Conservation (phyloP, 768 basidiomycete genomes). For the Lentinula aciculospora region DNA sequence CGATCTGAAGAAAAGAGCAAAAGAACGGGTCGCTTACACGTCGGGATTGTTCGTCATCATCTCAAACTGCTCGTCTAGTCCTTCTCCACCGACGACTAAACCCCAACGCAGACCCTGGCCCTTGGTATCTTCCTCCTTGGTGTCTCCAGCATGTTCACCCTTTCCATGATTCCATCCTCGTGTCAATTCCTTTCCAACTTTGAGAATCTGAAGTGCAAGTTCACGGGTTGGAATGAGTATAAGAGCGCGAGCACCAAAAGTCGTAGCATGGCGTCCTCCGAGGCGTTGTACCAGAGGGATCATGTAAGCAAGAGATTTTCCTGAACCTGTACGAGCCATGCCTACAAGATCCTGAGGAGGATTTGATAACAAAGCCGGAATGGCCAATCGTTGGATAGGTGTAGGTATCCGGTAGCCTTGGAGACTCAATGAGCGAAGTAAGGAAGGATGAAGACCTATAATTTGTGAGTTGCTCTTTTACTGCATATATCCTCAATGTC, state of each 20-base stretch:
- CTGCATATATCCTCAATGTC: not conserved
- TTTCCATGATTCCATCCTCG: constrained; percentile 67
- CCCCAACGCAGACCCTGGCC: constrained; percentile 80
- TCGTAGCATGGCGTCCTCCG: constrained; percentile 69
- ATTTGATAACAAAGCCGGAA: constrained; percentile 76
- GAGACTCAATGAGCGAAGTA: constrained; percentile 82
- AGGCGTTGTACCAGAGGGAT: constrained; percentile 87
- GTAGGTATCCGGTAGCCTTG: constrained; percentile 94
- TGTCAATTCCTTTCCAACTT: constrained; percentile 92
- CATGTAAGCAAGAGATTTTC: constrained; percentile 96
- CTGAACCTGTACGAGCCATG: constrained; percentile 98
- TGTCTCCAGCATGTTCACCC: constrained; percentile 71
- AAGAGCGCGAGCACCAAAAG: constrained; percentile 81
- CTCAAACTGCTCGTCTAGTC: constrained; percentile 93
- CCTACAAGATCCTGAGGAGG: constrained; percentile 93
- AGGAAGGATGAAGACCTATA: constrained; percentile 73
- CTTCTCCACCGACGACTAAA: constrained; percentile 92
- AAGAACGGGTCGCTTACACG: constrained; percentile 55
- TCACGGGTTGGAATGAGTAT: constrained; percentile 92
- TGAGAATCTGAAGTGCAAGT: constrained; percentile 88
- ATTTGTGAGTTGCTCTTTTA: not conserved
- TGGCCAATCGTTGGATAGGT: constrained; percentile 88
- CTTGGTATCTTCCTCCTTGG: constrained; percentile 50
- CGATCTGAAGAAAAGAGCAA: constrained; percentile 7
- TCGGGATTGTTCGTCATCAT: constrained; percentile 94